A percentile compares a stretch with the other conserved stretches of the same genome.
Conservation (phyloP, 441 rosid species). For the Hypseocharis bilobata region DNA sequence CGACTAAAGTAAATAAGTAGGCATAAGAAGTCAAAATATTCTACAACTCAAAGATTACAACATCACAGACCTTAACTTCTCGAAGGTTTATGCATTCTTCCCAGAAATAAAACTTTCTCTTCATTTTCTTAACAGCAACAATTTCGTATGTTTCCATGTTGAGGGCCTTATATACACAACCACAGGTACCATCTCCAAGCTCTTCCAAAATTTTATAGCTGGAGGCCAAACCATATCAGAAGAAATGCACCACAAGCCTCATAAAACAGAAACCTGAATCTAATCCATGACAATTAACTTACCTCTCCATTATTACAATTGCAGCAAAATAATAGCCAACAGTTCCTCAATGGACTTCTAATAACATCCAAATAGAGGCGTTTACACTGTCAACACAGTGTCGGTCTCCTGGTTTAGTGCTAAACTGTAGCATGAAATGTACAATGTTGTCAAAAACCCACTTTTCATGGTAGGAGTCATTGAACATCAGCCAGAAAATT, state of each 20-base stretch:
- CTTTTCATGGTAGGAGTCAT: constrained; percentile 45
- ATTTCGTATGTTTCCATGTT: constrained; percentile 60
- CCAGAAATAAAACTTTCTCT: constrained; percentile 82
- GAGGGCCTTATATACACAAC: constrained; percentile 77
- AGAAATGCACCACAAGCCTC: not conserved
- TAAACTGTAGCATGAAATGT: constrained; percentile 58
- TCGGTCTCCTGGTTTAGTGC: constrained; percentile 35
- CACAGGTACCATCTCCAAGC: constrained; percentile 97
- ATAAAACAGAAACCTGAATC: constrained; percentile 3
- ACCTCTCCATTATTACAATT: constrained; percentile 67
- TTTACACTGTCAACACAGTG: constrained; percentile 38
- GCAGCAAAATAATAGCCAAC: constrained; percentile 31
- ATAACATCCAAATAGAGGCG: constrained; percentile 41
- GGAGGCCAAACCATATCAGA: constrained; percentile 10
- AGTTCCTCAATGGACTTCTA: constrained; percentile 55
- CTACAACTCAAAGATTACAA: not conserved
- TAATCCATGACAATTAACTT: constrained; percentile 15
- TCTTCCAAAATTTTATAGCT: constrained; percentile 79
- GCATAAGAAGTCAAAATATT: not conserved
- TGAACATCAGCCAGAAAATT: constrained; percentile 36
- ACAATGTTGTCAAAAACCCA: constrained; percentile 35
- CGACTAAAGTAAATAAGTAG: not conserved
- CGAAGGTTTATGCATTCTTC: constrained; percentile 79
- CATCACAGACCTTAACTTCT: constrained; percentile 71
- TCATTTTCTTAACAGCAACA: constrained; percentile 96